Evolutionary conservation across 148 eudicot genomes (phyloP), one percentile per base, ranked within the genome.

Genomic region (Chenopodium berlandieri): DNA sequence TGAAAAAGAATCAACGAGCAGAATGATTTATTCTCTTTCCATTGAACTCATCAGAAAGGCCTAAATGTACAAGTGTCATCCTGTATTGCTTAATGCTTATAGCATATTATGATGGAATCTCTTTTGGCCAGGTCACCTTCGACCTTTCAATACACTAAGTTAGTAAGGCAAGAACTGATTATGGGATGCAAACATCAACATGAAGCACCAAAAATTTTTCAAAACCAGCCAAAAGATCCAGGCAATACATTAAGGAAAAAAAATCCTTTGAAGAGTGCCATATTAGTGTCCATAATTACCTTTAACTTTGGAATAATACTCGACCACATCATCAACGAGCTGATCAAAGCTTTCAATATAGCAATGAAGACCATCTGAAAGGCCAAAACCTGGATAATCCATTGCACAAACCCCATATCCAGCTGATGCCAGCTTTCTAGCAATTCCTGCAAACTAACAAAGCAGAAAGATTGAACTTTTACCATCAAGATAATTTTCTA

Each of bases 361-460:
- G n/a, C 95, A 89, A 89, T 96, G 99, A 80, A 96, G 91, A 85
- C 99, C 99, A 76, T 92, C 95, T 9, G 99, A 96, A 83, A 96
- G 99, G 85, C 99, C 99, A 86, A 94, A 96, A 77, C 99, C 99
- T n/a, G 99, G 97, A 85, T 88, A 94, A 80, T 96, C 99, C 93
- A 96, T 92, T 2, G 93, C 97, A 78, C 91, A 91, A 82, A 96
- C 95, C 82, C 88, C 99, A 88, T 89, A 96, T 47, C 99, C 98
- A 58, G 90, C 87, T 79, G 92, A 88, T 48, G 93, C 98, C 30
- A 96, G 78, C 81, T 94, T 96, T 85, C 94, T 89, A 78, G 99
- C 97, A 78, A 91, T 86, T 79, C 99, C 99, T 96, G 90, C 81
- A 84, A 82, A 77, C 85, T 83, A 89, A 77, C 76, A 78, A 17